phyloP scores from a whole-genome alignment of 441 rosid species.

The Pelargonium cotyledonis region DNA sequence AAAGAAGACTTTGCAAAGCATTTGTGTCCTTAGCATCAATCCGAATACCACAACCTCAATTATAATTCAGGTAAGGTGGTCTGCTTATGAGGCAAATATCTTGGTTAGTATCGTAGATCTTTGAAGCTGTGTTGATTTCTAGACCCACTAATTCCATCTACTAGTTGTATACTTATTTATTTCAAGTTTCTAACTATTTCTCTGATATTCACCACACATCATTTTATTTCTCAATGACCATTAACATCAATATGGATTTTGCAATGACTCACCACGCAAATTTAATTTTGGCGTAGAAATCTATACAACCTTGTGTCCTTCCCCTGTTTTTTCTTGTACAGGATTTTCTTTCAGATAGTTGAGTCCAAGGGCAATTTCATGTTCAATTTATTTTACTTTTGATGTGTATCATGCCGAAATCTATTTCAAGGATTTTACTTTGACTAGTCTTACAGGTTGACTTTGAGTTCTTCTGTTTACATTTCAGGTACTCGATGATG shows the following conservation, averaged over 20 bases:
- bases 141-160: not conserved
- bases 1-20: conserved; percentile 74
- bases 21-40: conserved; percentile 63
- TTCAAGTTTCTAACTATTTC: too few relatives aligned
- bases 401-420: too few relatives aligned
- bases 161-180: not conserved
- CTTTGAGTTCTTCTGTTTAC: conserved; percentile 15
- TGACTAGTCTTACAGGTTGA: too few relatives aligned
- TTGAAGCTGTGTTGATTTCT: not conserved
- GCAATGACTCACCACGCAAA: too few relatives aligned
- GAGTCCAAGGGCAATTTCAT: not conserved
- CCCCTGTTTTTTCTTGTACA: not conserved
- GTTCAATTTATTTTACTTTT: not conserved
- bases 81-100: not conserved
- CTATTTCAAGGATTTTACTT: not conserved
- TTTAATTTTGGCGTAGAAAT: too few relatives aligned
- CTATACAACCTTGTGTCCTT: too few relatives aligned
- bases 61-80: conserved; percentile 54
- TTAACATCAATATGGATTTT: too few relatives aligned
- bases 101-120: not conserved
- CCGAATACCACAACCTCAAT: conserved; percentile 82
- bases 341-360: not conserved
- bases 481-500: conserved; percentile 73
- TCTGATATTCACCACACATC: too few relatives aligned
- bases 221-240: too few relatives aligned